Evolutionary conservation across 495 filamentous ascomycete genomes (phyloP).

Genomic region (Durotheca rogersii): DNA sequence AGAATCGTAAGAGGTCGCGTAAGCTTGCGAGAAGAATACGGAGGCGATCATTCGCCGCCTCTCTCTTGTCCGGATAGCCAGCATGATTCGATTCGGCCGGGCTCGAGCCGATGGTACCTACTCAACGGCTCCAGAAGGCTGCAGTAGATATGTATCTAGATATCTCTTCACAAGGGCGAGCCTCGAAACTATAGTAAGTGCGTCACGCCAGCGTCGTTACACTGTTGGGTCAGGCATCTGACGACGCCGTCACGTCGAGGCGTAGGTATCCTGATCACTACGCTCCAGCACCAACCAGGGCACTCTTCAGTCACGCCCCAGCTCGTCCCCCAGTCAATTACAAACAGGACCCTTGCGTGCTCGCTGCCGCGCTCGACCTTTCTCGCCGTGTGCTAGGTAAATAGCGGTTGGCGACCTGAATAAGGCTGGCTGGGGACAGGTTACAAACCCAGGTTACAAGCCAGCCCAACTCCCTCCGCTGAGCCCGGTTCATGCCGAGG

Average conservation of each 20-base stretch:
- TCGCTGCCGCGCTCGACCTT: too few relatives aligned
- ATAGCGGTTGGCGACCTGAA: too few relatives aligned
- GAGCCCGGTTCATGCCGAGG: too few relatives aligned
- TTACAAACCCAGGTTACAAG: too few relatives aligned
- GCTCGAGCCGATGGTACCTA: not conserved
- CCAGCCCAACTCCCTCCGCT: too few relatives aligned
- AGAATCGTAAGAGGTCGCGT: not conserved
- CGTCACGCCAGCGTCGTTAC: not conserved
- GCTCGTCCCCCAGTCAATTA: too few relatives aligned
- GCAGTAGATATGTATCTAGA: conserved; percentile 14
- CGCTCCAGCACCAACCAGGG: too few relatives aligned
- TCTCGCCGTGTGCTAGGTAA: too few relatives aligned
- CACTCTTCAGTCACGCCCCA: too few relatives aligned
- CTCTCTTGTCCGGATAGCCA: not conserved
- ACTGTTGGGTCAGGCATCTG: not conserved
- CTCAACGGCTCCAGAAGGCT: conserved; percentile 21
- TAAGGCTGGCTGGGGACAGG: too few relatives aligned
- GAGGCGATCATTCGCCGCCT: not conserved
- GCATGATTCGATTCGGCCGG: not conserved
- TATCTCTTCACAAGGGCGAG: not conserved
- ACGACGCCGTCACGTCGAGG: not conserved
- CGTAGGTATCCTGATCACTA: too few relatives aligned
- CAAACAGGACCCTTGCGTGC: too few relatives aligned
- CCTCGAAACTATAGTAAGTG: not conserved
- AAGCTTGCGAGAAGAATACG: not conserved